Evolutionary conservation across 257 asterid genomes (phyloP).

Genomic region (Buddleja alternifolia): DNA sequence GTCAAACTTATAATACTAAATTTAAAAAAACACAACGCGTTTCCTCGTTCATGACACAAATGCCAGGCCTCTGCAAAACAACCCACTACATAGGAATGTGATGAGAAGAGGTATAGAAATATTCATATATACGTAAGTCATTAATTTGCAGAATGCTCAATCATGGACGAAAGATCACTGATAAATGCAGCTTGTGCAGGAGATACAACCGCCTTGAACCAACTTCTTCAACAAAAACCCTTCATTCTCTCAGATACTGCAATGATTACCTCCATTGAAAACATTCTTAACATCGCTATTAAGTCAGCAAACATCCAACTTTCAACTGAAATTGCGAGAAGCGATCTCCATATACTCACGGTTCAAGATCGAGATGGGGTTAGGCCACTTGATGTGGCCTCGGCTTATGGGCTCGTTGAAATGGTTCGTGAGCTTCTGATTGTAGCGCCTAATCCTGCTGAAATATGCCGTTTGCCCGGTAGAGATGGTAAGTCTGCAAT

Average conservation of each 20-base stretch:
- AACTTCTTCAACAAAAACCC: neutral
- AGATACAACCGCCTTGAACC: neutral
- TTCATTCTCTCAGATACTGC: neutral
- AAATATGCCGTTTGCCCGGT: neutral
- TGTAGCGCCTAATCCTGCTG: neutral
- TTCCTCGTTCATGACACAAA: too few species aligned
- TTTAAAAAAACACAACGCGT: too few species aligned
- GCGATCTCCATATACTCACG: neutral
- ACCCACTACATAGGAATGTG: too few species aligned
- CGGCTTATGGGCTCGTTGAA: neutral
- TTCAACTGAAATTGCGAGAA: neutral
- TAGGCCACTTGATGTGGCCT: conserved; percentile 13
- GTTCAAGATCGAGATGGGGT: neutral
- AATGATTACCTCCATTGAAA: neutral
- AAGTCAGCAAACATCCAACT: neutral
- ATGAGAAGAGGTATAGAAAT: too few species aligned
- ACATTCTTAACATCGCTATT: neutral
- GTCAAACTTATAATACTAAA: too few species aligned
- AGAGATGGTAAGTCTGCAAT: conserved; percentile 8
- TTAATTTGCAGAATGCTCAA: too few species aligned
- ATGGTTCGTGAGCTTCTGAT: neutral
- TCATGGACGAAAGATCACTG: neutral
- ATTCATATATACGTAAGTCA: too few species aligned
- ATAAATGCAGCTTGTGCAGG: neutral
- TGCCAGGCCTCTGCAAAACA: too few species aligned